Evolutionary conservation across 805 yeast species (phyloP).

Genomic region (Yarrowia hollandica): DNA sequence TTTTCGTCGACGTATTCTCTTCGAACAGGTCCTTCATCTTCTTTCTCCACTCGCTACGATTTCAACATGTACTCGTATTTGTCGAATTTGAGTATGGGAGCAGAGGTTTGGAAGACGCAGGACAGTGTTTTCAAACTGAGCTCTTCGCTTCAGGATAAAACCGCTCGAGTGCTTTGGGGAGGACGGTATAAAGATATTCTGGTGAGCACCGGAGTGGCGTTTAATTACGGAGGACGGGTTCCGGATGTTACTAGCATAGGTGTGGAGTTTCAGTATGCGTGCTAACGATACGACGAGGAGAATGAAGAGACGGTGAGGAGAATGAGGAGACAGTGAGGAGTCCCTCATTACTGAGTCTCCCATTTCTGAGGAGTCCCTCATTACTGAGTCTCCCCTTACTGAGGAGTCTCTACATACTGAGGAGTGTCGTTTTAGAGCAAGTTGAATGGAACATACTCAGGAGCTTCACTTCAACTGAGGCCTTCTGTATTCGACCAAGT

Average conservation of each 20-base stretch:
- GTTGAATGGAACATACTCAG: no score
- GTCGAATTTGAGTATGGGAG: slow-evolving; percentile 81
- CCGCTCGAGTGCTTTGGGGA: slow-evolving; percentile 76
- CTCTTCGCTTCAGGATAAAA: slow-evolving; percentile 63
- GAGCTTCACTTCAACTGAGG: no score
- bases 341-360: no score
- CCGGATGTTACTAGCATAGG: slow-evolving; percentile 59
- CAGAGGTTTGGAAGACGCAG: slow-evolving; percentile 68
- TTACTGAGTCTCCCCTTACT: no score
- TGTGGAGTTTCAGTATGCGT: slow-evolving; percentile 60
- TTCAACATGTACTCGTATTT: slow-evolving; percentile 89
- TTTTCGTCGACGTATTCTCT: slow-evolving; percentile 85
- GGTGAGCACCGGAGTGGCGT: slow-evolving; percentile 67
- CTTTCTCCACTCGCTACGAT: slow-evolving; percentile 81
- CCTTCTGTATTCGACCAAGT: no score
- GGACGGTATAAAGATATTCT: slow-evolving; percentile 80
- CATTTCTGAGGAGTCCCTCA: no score
- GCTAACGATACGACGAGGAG: slow-evolving; percentile 14
- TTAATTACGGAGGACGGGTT: slow-evolving; percentile 47
- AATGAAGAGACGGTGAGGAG: neutral
- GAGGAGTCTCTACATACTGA: no score
- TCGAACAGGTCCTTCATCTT: slow-evolving; percentile 65
- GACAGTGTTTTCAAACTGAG: slow-evolving; percentile 58
- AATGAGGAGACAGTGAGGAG: neutral
- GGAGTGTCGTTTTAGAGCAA: no score